These are phyloP conservation scores for Cylindrotheca fusiformis DNA, from an alignment of 108 stramenopile genomes.

Conservation along the genomic window DNA sequence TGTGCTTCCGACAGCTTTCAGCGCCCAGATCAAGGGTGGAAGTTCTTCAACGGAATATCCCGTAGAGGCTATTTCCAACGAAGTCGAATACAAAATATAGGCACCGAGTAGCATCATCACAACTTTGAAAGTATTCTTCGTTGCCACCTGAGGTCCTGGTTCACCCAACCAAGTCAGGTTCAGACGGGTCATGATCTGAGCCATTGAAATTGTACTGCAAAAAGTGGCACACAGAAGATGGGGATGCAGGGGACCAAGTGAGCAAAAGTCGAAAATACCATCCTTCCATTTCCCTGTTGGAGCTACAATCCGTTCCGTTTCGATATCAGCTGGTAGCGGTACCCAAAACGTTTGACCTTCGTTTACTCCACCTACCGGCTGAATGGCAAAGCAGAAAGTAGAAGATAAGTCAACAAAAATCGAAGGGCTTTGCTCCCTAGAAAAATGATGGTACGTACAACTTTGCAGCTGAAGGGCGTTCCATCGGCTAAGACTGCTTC, in stretches of 20 bases:
- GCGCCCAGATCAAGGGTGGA: slow-evolving; percentile 35
- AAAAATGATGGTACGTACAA: slow-evolving; percentile 27
- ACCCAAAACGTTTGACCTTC: slow-evolving; percentile 77
- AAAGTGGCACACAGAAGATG: slow-evolving; percentile 64
- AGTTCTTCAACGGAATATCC: slow-evolving; percentile 21
- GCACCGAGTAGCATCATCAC: slow-evolving; percentile 47
- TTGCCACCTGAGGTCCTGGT: slow-evolving; percentile 36
- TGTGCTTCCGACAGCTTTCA: slow-evolving; percentile 54
- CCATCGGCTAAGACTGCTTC: slow-evolving; percentile 56
- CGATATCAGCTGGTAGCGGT: slow-evolving; percentile 45
- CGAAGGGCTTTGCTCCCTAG: too few relatives aligned
- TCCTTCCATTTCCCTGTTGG: slow-evolving; percentile 85
- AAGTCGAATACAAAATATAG: slow-evolving; percentile 55
- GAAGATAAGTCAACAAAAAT: too few relatives aligned
- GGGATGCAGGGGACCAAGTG: slow-evolving; percentile 64
- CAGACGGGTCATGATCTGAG: slow-evolving; percentile 81
- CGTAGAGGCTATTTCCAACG: slow-evolving; percentile 43
- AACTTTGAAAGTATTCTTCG: slow-evolving; percentile 66
- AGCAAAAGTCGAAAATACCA: slow-evolving; percentile 62
- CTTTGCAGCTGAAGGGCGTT: slow-evolving; percentile 49
- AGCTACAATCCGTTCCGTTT: slow-evolving; percentile 44
- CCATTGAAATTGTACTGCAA: slow-evolving; percentile 73
- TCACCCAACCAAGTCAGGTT: slow-evolving; percentile 79
- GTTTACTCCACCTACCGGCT: slow-evolving; percentile 71
- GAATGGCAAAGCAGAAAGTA: neutral